phyloP scores from a whole-genome alignment of 345 rosid genomes.

The Populus simonii region DNA sequence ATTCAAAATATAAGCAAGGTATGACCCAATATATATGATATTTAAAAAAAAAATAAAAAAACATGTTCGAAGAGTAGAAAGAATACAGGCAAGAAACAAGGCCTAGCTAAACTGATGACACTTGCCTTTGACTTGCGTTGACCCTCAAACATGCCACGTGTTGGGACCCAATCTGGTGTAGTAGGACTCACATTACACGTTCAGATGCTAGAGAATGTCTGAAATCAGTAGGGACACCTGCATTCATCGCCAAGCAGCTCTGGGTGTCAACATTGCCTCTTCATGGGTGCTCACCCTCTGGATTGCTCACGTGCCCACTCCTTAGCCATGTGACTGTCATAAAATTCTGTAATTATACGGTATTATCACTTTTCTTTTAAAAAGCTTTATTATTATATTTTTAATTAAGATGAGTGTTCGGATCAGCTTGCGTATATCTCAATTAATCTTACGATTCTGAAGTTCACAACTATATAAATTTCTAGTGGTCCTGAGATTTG shows the following conservation, averaged over 20 bases:
- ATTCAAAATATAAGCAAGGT: too few species aligned
- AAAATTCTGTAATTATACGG: neutral
- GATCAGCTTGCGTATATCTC: too few species aligned
- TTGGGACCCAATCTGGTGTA: neutral
- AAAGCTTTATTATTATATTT: too few species aligned
- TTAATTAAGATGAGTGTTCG: too few species aligned
- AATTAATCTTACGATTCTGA: too few species aligned
- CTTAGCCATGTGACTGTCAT: neutral
- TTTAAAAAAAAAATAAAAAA: too few species aligned
- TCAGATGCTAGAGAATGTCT: slow-evolving; percentile 21
- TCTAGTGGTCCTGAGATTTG: too few species aligned
- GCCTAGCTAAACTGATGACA: neutral
- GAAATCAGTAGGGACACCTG: neutral
- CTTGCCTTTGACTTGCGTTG: neutral
- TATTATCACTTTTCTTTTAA: neutral
- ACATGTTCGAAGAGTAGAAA: too few species aligned
- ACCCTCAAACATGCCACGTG: slow-evolving; percentile 13
- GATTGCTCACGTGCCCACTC: neutral
- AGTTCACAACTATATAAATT: too few species aligned
- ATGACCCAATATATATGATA: too few species aligned
- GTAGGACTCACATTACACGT: slow-evolving; percentile 2
- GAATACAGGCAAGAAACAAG: too few species aligned
- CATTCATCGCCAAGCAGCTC: neutral
- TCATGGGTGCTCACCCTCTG: neutral
- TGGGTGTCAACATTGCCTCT: neutral